Evolutionary conservation across 306 rosid species (phyloP), one percentile per base, ranked within the genome.

Genomic region (Vigna radiata): DNA sequence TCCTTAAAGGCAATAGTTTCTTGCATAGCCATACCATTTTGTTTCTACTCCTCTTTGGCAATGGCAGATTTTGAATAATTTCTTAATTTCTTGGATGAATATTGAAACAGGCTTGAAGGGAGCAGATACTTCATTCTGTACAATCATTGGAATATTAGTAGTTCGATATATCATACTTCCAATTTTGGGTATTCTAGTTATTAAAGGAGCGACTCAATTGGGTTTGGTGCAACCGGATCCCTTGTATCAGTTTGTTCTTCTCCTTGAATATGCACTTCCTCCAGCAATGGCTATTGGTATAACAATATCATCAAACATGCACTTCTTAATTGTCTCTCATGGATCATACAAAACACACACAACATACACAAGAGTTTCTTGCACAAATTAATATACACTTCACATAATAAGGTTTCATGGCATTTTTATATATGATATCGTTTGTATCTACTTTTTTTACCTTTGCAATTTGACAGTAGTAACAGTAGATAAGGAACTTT

Each of bases 211-310:
- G 25, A 46, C 81, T n/a, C 68, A 70, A 8, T 65, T 87, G 48
- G 98, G 97, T 67, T 76, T 86, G 69, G 91, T 89, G 77, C 88
- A 75, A 48, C 23, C 83, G 10, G 90, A 93, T 83, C 93, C 94
- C 36, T 85, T 93, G 44, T 91, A 91, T 70, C 88, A 84, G 77
- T 91, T 93, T 64, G 87, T 93, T 49, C 98, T 91, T 63, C 92
- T 91, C 3, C 89, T 93, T 72, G 97, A 90, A 71, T 93, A 83
- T 83, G 87, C 94, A 70, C 77, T 93, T 62, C 98, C 96, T 0
- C 97, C 98, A 12, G 97, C 98, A 33, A 90, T 93, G 97, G 61
- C 27, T 77, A 89, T 88, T 78, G 97, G 96, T 89, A 15, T 58
- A 29, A 29, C 5, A 25, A 56, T 56, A 8, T 67, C 72, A 43